Evolutionary conservation across 2,329 filamentous ascomycete genomes (phyloP).

Genomic region (Aspergillus pseudonomiae): DNA sequence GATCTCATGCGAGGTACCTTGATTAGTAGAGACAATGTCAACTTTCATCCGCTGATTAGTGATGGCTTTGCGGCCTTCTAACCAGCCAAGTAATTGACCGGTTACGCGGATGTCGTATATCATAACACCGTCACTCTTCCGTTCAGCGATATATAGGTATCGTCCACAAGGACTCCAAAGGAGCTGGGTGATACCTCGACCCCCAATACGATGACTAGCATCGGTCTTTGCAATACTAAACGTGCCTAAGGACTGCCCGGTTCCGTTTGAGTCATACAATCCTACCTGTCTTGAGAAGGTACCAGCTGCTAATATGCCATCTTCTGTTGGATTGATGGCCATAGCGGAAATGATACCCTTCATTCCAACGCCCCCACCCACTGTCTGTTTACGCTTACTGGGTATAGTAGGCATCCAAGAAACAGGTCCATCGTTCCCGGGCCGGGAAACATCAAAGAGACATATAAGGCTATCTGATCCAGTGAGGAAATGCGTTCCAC

Average conservation of each 20-base stretch:
- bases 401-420: slow-evolving; percentile 52
- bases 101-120: slow-evolving; percentile 64
- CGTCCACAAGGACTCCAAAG: slow-evolving; percentile 61
- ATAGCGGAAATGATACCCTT: slow-evolving; percentile 60
- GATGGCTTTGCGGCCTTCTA: slow-evolving; percentile 48
- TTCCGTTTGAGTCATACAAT: slow-evolving; percentile 56
- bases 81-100: slow-evolving; percentile 53
- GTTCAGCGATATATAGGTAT: slow-evolving; percentile 62
- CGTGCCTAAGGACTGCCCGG: slow-evolving; percentile 53
- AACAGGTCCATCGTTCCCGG: slow-evolving; percentile 50
- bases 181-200: slow-evolving; percentile 59
- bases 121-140: slow-evolving; percentile 57
- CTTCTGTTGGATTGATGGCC: slow-evolving; percentile 44
- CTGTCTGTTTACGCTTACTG: slow-evolving; percentile 49
- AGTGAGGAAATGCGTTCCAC: slow-evolving; percentile 58
- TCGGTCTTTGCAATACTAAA: slow-evolving; percentile 51
- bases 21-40: slow-evolving; percentile 48
- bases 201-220: slow-evolving; percentile 45
- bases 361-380: slow-evolving; percentile 54
- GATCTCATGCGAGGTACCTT: slow-evolving; percentile 52
- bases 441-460: slow-evolving; percentile 57
- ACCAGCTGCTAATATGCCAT: slow-evolving; percentile 59
- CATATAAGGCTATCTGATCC: slow-evolving; percentile 58
- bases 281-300: slow-evolving; percentile 60
- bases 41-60: slow-evolving; percentile 62